Conservation (phyloP, 768 basidiomycete species). For the Agaricus subrufescens region DNA sequence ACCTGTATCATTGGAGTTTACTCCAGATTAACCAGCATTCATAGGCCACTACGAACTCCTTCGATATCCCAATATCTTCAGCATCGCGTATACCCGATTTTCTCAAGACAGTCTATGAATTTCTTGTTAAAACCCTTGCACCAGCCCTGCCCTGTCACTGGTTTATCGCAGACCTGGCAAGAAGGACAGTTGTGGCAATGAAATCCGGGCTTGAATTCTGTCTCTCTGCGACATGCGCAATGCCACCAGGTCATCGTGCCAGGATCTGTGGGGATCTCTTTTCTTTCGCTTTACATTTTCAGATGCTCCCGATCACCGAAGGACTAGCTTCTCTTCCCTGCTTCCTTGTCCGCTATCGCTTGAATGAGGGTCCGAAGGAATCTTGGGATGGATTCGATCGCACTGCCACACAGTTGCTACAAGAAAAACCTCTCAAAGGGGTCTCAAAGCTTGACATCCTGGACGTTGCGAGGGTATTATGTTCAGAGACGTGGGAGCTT, state of each 20-base stretch:
- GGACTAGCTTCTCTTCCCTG: not conserved
- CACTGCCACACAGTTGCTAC: not conserved
- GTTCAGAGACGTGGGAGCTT: constrained; percentile 4
- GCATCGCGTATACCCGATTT: constrained; percentile 40
- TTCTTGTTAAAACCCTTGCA: constrained; percentile 36
- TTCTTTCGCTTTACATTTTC: not conserved
- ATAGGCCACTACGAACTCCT: constrained; percentile 24
- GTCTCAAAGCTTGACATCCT: constrained; percentile 1
- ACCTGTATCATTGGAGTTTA: not conserved
- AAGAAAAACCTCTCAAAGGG: not conserved
- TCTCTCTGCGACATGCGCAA: constrained; percentile 24
- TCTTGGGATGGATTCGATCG: constrained; percentile 7
- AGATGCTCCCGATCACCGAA: not conserved
- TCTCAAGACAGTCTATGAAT: constrained; percentile 39
- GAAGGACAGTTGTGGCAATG: constrained; percentile 21
- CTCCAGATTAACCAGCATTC: not conserved
- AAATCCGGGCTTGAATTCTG: constrained; percentile 32
- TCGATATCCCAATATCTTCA: constrained; percentile 32
- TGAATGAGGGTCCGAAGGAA: constrained; percentile 7
- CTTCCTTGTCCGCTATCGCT: constrained; percentile 5
- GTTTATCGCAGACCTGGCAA: constrained; percentile 46
- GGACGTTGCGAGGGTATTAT: constrained; percentile 1
- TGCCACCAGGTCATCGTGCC: not conserved
- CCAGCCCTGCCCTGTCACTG: constrained; percentile 40
- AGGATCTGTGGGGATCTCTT: not conserved